phyloP scores from a whole-genome alignment of 176 grass and related monocot genomes.

The Neostapfia colusana region DNA sequence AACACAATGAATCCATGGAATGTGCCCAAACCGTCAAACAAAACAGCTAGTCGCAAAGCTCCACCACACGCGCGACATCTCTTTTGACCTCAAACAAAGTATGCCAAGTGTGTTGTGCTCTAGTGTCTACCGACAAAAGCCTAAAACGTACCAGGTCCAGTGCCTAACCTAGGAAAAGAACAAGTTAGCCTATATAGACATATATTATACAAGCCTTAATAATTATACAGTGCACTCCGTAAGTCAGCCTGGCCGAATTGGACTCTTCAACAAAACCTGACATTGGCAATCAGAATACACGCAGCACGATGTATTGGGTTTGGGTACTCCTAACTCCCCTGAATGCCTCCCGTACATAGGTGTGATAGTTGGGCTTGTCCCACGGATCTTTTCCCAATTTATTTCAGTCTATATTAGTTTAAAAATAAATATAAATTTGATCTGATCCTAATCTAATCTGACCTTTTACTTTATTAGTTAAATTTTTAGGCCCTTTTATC shows the following conservation, averaged over 20 bases:
- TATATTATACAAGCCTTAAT: conserved; percentile 21
- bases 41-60: conserved; percentile 22
- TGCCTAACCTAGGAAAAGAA: conserved; percentile 33
- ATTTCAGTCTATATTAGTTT: too few relatives aligned
- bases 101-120: not conserved
- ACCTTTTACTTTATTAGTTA: too few relatives aligned
- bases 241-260: not conserved
- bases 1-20: not conserved
- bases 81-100: conserved; percentile 30
- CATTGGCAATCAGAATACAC: conserved; percentile 10
- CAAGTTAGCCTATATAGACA: conserved; percentile 29
- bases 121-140: conserved; percentile 17
- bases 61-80: not conserved
- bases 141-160: conserved; percentile 23
- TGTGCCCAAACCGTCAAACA: not conserved
- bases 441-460: too few relatives aligned
- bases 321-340: conserved; percentile 36
- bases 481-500: too few relatives aligned
- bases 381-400: too few relatives aligned
- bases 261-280: conserved; percentile 17
- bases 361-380: too few relatives aligned
- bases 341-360: too few relatives aligned
- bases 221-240: conserved; percentile 9
- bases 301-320: not conserved
- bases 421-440: too few relatives aligned